phyloP scores from a whole-genome alignment of 164 flowering plant genomes.

The Akebia trifoliata region DNA sequence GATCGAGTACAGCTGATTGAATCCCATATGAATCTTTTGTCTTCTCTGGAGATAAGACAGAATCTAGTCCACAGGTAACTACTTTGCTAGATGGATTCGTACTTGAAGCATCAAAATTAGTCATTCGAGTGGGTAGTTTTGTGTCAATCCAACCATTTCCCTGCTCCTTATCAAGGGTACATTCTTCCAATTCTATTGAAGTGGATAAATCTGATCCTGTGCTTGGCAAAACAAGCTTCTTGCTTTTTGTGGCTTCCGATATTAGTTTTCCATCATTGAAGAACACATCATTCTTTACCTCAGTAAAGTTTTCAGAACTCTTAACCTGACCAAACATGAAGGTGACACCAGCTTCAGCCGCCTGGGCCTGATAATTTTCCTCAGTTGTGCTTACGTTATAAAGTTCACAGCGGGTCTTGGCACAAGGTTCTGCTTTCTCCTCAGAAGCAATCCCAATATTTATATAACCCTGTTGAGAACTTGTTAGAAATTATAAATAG shows the following conservation, averaged over 20 bases:
- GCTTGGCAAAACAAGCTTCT: constrained; percentile 13
- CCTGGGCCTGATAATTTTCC: constrained; percentile 30
- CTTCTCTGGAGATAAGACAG: constrained; percentile 13
- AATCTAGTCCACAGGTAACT: constrained; percentile 18
- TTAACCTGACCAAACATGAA: constrained; percentile 50
- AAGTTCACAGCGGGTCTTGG: constrained; percentile 28
- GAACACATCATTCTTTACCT: constrained; percentile 24
- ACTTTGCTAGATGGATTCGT: constrained; percentile 21
- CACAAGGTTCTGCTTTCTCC: constrained; percentile 31
- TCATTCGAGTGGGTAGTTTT: constrained; percentile 11
- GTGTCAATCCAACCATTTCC: constrained; percentile 22
- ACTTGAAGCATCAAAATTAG: constrained; percentile 18
- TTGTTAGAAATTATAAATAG: constrained; percentile 20
- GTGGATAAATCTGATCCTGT: constrained; percentile 23
- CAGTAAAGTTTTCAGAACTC: constrained; percentile 26
- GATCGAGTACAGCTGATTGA: constrained; percentile 17
- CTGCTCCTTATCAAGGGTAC: constrained; percentile 20
- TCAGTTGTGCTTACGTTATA: constrained; percentile 31
- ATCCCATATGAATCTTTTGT: constrained; percentile 16
- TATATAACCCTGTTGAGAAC: constrained; percentile 80
- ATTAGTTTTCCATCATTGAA: constrained; percentile 20
- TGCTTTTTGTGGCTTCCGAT: constrained; percentile 19
- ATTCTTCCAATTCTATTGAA: constrained; percentile 22
- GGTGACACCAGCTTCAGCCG: constrained; percentile 62
- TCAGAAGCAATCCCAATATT: constrained; percentile 81